phyloP scores from a whole-genome alignment of 306 rosid species.

The Sesbania bispinosa region DNA sequence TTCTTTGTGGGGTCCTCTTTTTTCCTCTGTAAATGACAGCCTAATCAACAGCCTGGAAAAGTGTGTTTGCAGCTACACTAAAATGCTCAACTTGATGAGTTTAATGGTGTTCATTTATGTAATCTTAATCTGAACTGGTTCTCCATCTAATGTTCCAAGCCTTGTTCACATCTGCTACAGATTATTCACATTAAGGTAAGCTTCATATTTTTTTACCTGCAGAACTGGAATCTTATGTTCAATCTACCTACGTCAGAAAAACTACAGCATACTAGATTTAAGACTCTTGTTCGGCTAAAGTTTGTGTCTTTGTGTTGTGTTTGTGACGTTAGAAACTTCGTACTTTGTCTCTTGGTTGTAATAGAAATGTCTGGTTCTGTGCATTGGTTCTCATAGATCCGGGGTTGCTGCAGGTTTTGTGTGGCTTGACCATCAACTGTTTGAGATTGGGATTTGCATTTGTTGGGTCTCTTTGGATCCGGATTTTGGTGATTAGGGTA shows the following conservation, averaged over 20 bases:
- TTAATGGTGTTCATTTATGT: not conserved
- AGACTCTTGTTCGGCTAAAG: not conserved
- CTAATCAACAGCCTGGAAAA: slow-evolving; percentile 42
- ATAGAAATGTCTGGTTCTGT: slow-evolving; percentile 22
- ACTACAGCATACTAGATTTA: not conserved
- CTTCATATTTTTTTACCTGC: not conserved
- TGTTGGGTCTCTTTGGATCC: not conserved
- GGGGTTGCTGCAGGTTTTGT: slow-evolving; percentile 28
- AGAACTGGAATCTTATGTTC: not conserved
- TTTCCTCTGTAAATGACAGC: slow-evolving; percentile 29
- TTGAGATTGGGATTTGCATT: slow-evolving; percentile 29
- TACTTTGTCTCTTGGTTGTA: slow-evolving; percentile 13
- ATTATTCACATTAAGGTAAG: slow-evolving; percentile 23
- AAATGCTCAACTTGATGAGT: slow-evolving; percentile 25
- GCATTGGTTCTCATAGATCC: slow-evolving; percentile 32
- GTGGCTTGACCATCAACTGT: not conserved
- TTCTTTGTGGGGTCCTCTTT: slow-evolving; percentile 33
- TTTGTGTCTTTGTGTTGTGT: slow-evolving; percentile 9
- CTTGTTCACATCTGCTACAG: not conserved
- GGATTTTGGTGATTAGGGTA: slow-evolving; percentile 20
- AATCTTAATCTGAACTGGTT: not conserved
- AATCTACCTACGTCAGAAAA: slow-evolving; percentile 3
- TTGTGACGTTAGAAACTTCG: slow-evolving; percentile 23
- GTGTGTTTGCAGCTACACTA: slow-evolving; percentile 22
- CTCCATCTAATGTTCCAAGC: not conserved